phyloP scores from a whole-genome alignment of 208 protist genomes.

The Zelonia costaricensis region DNA sequence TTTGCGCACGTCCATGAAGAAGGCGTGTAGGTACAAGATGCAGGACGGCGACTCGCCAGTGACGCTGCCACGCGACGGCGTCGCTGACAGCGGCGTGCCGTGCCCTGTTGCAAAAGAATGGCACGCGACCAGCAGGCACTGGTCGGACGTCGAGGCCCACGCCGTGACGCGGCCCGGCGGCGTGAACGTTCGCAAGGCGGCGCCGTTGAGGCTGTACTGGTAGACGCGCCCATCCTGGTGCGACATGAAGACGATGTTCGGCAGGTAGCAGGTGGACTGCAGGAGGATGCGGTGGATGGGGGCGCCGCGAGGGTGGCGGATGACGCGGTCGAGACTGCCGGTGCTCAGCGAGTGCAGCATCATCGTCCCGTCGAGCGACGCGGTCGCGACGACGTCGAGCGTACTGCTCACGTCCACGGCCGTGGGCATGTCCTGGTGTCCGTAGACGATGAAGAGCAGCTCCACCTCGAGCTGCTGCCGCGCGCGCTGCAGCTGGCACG shows the following conservation, averaged over 20 bases:
- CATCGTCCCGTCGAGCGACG: slow-evolving; percentile 77
- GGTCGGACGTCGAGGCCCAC: slow-evolving; percentile 65
- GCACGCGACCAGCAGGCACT: slow-evolving; percentile 72
- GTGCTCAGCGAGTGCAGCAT: slow-evolving; percentile 79
- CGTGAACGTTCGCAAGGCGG: slow-evolving; percentile 55
- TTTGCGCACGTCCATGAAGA: slow-evolving; percentile 60
- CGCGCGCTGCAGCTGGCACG: slow-evolving; percentile 43
- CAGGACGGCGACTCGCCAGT: slow-evolving; percentile 1
- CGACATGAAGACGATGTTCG: slow-evolving; percentile 79
- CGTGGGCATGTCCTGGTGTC: slow-evolving; percentile 84
- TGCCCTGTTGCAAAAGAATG: slow-evolving; percentile 10
- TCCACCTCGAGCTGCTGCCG: slow-evolving; percentile 49
- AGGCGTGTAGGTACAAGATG: slow-evolving; percentile 76
- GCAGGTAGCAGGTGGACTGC: slow-evolving; percentile 76
- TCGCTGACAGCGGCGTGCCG: too few relatives aligned
- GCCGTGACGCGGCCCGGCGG: slow-evolving; percentile 63
- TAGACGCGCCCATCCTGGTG: slow-evolving; percentile 72
- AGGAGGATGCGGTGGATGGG: slow-evolving; percentile 82
- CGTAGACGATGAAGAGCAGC: slow-evolving; percentile 78
- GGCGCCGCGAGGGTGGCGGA: slow-evolving; percentile 67
- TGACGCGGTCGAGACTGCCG: slow-evolving; percentile 61
- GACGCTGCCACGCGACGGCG: too few relatives aligned
- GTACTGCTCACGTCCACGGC: slow-evolving; percentile 68
- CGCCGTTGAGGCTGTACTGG: slow-evolving; percentile 84
- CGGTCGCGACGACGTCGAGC: slow-evolving; percentile 83